phyloP scores from a whole-genome alignment of 2,329 filamentous ascomycete genomes.

The Diplodia sapinea region DNA sequence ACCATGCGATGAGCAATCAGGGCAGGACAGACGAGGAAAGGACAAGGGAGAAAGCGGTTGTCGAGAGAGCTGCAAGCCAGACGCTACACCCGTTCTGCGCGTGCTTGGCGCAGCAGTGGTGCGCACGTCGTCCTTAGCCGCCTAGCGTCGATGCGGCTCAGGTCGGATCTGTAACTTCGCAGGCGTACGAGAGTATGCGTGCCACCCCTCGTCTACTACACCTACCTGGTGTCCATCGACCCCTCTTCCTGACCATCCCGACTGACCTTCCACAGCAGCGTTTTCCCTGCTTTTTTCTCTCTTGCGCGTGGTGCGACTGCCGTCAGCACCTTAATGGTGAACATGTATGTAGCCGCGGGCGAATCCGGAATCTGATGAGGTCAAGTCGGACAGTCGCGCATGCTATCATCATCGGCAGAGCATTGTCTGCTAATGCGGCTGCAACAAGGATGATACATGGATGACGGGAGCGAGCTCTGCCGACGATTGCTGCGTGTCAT shows the following conservation, averaged over 20 bases:
- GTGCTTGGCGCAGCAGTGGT: conserved; percentile 6
- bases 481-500: conserved; percentile 3
- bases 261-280: conserved; percentile 13
- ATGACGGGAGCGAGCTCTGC: not conserved
- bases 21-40: not conserved
- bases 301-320: conserved; percentile 18
- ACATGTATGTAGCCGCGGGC: conserved; percentile 8
- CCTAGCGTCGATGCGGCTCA: conserved; percentile 24
- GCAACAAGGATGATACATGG: conserved; percentile 11
- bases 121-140: conserved; percentile 5
- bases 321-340: conserved; percentile 7
- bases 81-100: conserved; percentile 12
- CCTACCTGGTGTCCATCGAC: conserved; percentile 6
- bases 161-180: conserved; percentile 15
- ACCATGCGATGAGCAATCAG: not conserved
- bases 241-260: conserved; percentile 2
- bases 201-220: not conserved
- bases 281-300: not conserved
- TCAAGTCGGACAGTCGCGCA: not conserved
- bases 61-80: conserved; percentile 4
- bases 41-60: not conserved
- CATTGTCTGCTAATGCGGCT: conserved; percentile 3
- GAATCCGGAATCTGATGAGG: conserved; percentile 15
- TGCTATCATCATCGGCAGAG: conserved; percentile 23
- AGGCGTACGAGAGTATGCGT: conserved; percentile 5